Base-by-base conservation (phyloP, 2,329 filamentous ascomycete species). In the Colletotrichum phormii region DNA sequence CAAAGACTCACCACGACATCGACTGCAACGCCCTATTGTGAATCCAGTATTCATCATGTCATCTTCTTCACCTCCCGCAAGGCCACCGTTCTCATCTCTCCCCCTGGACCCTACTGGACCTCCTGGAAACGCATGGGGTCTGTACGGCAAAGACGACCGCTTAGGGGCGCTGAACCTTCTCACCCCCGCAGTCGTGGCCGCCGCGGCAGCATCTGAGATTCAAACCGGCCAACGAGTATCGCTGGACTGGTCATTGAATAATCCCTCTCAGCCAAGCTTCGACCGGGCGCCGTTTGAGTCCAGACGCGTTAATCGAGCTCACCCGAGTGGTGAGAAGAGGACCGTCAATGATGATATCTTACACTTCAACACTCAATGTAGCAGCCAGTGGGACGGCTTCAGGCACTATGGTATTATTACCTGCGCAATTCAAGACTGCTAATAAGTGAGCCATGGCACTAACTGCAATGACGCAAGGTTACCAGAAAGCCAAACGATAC, bases 121-220 rank as follows among this genome's bases (percentile, higher is more conserved):
- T 7, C 82, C 79, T 3, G 86, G 86, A 8, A 90, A 90, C 69
- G 86, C 89, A 6, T 90, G 89, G 89, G 87, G 87, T 0, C 83
- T 89, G 5, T 89, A 87, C 73, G 88, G 88, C 3, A 76, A 81
- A 5, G 69, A 81, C 3, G 88, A 90, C 71, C 81, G 89, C 74
- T 81, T 88, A 12, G 89, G 89, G 29, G 88, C 86, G 76, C 81
- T 90, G 1, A 90, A 90, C 77, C 82, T 89, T 2, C 82, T 90
- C 66, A 90, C 87, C 54, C 85, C 88, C 1, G 82, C 88, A 1
- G 80, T 87, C 31, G 74, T 75, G 42, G 72, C 64, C 15, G 62
- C 61, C 0, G 72, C 74, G 2, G 64, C 74, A 6, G 64, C 72
- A 26, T 80, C 82, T 5, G 72, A 75, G 33, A 74, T 75, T 37